Conservation (phyloP, 208 protist species). For the Leptomonas pyrrhocoris region DNA sequence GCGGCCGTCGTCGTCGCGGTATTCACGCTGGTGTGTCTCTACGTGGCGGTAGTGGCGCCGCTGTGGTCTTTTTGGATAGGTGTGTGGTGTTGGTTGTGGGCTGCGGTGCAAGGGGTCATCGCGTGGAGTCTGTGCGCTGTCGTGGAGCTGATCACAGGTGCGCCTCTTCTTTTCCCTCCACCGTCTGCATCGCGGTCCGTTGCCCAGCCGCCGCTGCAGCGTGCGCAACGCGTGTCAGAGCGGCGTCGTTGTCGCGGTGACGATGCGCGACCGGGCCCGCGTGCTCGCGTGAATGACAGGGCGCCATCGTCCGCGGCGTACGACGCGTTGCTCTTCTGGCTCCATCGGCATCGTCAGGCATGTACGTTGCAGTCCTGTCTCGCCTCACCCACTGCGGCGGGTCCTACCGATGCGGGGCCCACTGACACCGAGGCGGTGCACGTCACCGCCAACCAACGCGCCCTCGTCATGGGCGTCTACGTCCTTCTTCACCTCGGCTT, state of each 20-base stretch:
- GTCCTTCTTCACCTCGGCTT: constrained; percentile 45
- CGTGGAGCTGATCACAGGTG: constrained; percentile 14
- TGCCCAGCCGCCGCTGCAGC: not conserved
- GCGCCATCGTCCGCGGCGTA: not conserved
- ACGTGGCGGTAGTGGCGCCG: constrained; percentile 35
- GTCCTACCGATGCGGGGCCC: not conserved
- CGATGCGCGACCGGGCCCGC: not conserved
- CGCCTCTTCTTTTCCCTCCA: constrained; percentile 5
- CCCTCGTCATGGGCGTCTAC: constrained; percentile 37
- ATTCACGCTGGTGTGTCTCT: constrained; percentile 33
- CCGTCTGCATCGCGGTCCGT: not conserved
- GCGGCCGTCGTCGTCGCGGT: constrained; percentile 13
- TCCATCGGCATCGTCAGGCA: constrained; percentile 2
- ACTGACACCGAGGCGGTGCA: constrained; percentile 3
- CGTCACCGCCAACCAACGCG: constrained; percentile 35
- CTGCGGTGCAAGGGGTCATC: constrained; percentile 4
- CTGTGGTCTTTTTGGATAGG: constrained; percentile 24
- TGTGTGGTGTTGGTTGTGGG: not conserved
- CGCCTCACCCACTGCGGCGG: not conserved
- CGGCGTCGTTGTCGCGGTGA: not conserved
- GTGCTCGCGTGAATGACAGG: not conserved
- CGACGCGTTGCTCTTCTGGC: not conserved
- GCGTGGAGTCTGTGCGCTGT: constrained; percentile 1
- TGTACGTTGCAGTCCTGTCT: not conserved
- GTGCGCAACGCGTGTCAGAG: not conserved